These are phyloP conservation scores for Aspergillus sp. DNA, from an alignment of 2,329 filamentous ascomycete species.

Conservation along the genomic window DNA sequence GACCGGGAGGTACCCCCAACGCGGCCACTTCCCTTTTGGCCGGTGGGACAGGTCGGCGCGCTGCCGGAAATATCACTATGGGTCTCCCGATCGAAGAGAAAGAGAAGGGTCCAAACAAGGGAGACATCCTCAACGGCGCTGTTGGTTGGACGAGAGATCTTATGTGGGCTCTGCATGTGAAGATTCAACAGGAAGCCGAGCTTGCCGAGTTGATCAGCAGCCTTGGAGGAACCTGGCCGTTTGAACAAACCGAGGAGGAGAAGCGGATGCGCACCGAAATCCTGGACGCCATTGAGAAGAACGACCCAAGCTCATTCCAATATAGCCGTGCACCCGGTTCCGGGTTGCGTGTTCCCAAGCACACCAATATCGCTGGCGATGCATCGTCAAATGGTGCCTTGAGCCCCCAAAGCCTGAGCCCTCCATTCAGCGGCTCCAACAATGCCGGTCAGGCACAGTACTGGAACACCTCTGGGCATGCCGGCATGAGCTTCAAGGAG, in stretches of 20 bases:
- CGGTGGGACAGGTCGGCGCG: constrained; percentile 78
- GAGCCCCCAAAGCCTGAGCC: constrained; percentile 65
- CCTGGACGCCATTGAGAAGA: constrained; percentile 80
- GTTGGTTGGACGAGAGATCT: constrained; percentile 97
- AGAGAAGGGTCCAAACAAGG: constrained; percentile 98
- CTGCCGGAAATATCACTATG: constrained; percentile 83
- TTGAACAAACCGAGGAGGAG: constrained; percentile 86
- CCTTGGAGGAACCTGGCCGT: constrained; percentile 73
- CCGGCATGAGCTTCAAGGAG: constrained; percentile 78
- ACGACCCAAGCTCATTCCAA: constrained; percentile 70
- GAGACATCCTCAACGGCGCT: constrained; percentile 94
- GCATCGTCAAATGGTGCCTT: constrained; percentile 54
- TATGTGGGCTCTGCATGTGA: constrained; percentile 93
- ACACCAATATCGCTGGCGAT: constrained; percentile 88
- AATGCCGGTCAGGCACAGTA: constrained; percentile 56
- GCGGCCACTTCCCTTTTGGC: constrained; percentile 81
- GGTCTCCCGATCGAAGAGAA: constrained; percentile 93
- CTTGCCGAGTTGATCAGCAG: constrained; percentile 72
- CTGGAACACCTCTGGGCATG: constrained; percentile 52
- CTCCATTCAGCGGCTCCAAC: constrained; percentile 69
- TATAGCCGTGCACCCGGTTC: constrained; percentile 83
- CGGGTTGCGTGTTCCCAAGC: constrained; percentile 85
- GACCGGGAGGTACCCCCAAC: constrained; percentile 60
- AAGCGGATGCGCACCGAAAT: constrained; percentile 93
- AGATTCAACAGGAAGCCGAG: constrained; percentile 85